phyloP scores from a whole-genome alignment of 2,329 filamentous ascomycete species.

The Monilinia fructicola region DNA sequence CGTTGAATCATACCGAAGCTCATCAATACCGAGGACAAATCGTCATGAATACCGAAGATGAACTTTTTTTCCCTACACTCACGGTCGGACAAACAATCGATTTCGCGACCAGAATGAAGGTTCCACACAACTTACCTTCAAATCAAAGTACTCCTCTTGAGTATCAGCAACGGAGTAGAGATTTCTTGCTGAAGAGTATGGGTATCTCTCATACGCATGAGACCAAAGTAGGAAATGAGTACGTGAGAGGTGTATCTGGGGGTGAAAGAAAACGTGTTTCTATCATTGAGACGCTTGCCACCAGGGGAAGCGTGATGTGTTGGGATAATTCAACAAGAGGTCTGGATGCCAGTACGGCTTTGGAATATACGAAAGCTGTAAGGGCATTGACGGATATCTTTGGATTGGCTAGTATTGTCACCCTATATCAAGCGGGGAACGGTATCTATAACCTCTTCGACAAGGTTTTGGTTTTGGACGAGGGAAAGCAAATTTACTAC shows the following conservation, averaged over 20 bases:
- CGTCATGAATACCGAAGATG: slow-evolving; percentile 55
- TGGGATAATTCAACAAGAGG: slow-evolving; percentile 69
- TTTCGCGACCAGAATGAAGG: slow-evolving; percentile 57
- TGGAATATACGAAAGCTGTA: slow-evolving; percentile 62
- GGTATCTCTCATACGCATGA: slow-evolving; percentile 57
- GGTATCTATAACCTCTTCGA: slow-evolving; percentile 69
- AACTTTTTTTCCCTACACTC: slow-evolving; percentile 51
- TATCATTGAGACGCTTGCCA: slow-evolving; percentile 51
- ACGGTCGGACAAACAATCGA: slow-evolving; percentile 54
- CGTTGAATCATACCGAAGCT: slow-evolving; percentile 45
- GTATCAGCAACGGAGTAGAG: slow-evolving; percentile 43
- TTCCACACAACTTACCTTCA: slow-evolving; percentile 44
- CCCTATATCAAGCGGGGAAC: slow-evolving; percentile 69
- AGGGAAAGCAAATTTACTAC: slow-evolving; percentile 65
- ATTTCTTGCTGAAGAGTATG: slow-evolving; percentile 39
- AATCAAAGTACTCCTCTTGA: slow-evolving; percentile 50
- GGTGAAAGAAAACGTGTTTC: slow-evolving; percentile 61
- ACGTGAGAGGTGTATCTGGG: slow-evolving; percentile 61
- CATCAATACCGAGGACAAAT: slow-evolving; percentile 56
- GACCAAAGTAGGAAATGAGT: slow-evolving; percentile 58
- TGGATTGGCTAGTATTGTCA: slow-evolving; percentile 60
- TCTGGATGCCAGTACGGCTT: slow-evolving; percentile 66
- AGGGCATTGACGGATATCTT: slow-evolving; percentile 63
- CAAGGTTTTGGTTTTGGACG: slow-evolving; percentile 67
- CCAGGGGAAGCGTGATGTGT: slow-evolving; percentile 51